Evolutionary conservation across 495 filamentous ascomycete species (phyloP), one percentile per base, ranked within the genome.

Genomic region (Wilcoxina mikolae): DNA sequence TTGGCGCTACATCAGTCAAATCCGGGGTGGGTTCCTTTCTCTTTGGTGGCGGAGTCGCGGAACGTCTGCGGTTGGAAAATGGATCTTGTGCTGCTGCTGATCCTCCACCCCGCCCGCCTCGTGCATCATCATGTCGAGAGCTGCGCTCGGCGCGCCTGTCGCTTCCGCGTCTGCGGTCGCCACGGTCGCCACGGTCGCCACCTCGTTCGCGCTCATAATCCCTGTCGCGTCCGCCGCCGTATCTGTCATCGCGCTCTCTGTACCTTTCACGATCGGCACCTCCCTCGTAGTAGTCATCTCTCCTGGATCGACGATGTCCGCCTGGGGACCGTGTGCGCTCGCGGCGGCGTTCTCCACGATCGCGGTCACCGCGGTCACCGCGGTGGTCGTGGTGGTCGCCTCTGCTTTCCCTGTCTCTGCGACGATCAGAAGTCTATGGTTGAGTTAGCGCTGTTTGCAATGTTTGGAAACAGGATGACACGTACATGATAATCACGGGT

Each of bases 11-110:
- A 61, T 94, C 81, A 56, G 89, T 94, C 67, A 99, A 73, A 69
- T 99, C 93, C 23, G 91, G 93, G 0, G 91, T 96, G 22, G 90
- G 85, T 68, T 96, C 91, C 64, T 82, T 81, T 76, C 91, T 91
- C 72, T 89, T 91, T 3, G 83, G 78, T 9, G 81, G 81, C 43
- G 91, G 87, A 39, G 81, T 79, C 12, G 81, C 78, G 58, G 85
- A 94, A 60, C 83, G 84, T 65, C 80, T 82, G 56, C 81, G 76
- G 38, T 87, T 53, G n/a, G 55, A 50, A 29, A 54, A 54, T 18
- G 41, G 22, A 44, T 54, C 51, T 17, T n/a, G n/a, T n/a, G n/a
- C n/a, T n/a, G n/a, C n/a, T n/a, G n/a, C n/a, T n/a, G n/a, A n/a
- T n/a, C 23, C 42, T 15, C 54, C 45, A 26, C 35, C 55, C 9